These are phyloP conservation scores for Syncephalastrum racemosum DNA, from an alignment of 371 early-diverging fungal species.

Conservation along the genomic window DNA sequence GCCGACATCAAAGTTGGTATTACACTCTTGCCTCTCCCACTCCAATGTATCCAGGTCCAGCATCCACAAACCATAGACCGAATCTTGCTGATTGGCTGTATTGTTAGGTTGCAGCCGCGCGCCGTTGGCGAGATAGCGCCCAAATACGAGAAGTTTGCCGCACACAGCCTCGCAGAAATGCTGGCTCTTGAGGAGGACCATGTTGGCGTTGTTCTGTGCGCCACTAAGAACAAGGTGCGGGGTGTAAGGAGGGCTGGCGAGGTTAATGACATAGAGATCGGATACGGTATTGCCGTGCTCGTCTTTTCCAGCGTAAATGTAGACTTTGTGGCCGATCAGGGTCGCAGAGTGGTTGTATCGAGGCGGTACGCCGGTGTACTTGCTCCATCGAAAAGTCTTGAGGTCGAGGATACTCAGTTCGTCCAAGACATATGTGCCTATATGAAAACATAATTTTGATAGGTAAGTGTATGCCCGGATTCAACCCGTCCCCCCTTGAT, in stretches of 20 bases:
- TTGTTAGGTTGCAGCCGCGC: conserved; percentile 9
- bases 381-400: conserved; percentile 57
- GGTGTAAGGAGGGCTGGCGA: conserved; percentile 44
- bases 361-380: conserved; percentile 52
- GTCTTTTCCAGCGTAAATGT: conserved; percentile 63
- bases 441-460: neutral
- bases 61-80: conserved; percentile 64
- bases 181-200: conserved; percentile 63
- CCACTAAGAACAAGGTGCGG: conserved; percentile 45
- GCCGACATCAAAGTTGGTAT: conserved; percentile 50
- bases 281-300: conserved; percentile 61
- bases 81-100: conserved; percentile 16
- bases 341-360: conserved; percentile 66
- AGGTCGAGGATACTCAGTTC: conserved; percentile 59
- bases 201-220: conserved; percentile 32
- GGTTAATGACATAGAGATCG: conserved; percentile 58
- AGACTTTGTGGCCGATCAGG: conserved; percentile 54
- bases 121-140: conserved; percentile 45
- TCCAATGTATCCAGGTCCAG: conserved; percentile 61
- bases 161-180: conserved; percentile 68
- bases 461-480: conserved; percentile 1
- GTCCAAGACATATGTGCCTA: conserved; percentile 61
- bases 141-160: conserved; percentile 60
- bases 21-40: conserved; percentile 62
- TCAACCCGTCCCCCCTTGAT: neutral